Conservation (phyloP, 2,329 filamentous ascomycete species). For the Beauveria rudraprayagi region DNA sequence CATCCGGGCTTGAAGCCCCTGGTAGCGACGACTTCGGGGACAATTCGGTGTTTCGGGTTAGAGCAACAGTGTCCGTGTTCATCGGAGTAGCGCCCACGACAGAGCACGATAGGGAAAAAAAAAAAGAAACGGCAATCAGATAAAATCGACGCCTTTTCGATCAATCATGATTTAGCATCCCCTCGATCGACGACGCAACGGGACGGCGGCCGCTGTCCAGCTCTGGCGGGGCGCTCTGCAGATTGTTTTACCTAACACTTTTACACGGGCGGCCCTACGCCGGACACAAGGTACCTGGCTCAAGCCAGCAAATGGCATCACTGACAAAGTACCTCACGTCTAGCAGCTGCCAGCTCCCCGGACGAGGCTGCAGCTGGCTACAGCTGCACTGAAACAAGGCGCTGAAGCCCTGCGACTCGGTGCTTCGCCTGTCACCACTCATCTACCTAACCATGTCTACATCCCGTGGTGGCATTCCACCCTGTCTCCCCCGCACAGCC, state of each 20-base stretch:
- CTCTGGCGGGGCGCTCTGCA: background rate
- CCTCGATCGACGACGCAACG: background rate
- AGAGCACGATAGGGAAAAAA: background rate
- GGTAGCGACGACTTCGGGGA: constrained; percentile 7
- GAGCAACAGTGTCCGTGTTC: background rate
- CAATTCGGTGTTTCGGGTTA: constrained; percentile 5
- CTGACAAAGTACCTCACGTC: background rate
- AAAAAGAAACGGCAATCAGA: background rate
- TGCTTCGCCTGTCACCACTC: background rate
- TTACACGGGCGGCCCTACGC: too few species aligned
- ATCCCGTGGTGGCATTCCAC: background rate
- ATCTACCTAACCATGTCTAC: background rate
- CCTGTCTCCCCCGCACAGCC: background rate
- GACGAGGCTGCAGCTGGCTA: background rate
- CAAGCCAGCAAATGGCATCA: background rate
- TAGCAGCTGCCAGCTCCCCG: background rate
- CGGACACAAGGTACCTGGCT: background rate
- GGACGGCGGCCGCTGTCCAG: background rate
- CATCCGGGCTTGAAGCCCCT: constrained; percentile 9
- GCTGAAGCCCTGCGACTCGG: background rate
- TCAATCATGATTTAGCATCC: background rate
- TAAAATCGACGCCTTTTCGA: background rate
- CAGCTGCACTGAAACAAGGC: background rate
- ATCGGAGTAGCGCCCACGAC: too few species aligned
- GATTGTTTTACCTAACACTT: background rate